These are phyloP conservation scores for Metschnikowia continentalis DNA, from an alignment of 805 yeast species.

Conservation along the genomic window DNA sequence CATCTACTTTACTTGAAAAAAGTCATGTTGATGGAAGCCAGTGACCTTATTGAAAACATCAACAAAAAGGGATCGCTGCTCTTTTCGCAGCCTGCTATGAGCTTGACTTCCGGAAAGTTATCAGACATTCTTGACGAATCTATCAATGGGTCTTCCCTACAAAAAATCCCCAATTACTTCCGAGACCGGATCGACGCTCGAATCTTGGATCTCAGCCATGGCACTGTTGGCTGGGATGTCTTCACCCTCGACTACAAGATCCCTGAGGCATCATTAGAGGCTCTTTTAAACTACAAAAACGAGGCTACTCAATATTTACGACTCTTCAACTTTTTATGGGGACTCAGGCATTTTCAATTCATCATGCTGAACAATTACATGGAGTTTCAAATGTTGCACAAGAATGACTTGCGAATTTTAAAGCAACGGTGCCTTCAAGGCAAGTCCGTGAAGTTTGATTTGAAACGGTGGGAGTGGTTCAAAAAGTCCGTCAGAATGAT, in stretches of 20 bases:
- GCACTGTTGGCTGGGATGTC: conserved; percentile 85
- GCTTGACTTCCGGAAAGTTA: conserved; percentile 61
- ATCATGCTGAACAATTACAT: conserved; percentile 39
- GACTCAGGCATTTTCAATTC: conserved; percentile 58
- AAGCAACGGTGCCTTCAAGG: conserved; percentile 10
- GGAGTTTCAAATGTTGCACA: conserved; percentile 25
- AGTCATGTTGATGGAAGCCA: conserved; percentile 64
- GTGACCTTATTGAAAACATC: conserved; percentile 76
- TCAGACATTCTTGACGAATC: conserved; percentile 64
- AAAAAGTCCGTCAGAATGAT: conserved; percentile 29
- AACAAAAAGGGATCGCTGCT: conserved; percentile 50
- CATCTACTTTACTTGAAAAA: conserved; percentile 63
- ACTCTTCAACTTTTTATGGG: conserved; percentile 83
- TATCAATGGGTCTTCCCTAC: conserved; percentile 49
- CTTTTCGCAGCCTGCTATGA: conserved; percentile 58
- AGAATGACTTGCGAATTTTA: conserved; percentile 23
- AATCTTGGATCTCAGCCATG: conserved; percentile 64
- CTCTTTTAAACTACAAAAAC: conserved; percentile 25
- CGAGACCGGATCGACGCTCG: conserved; percentile 73
- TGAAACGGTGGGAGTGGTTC: conserved; percentile 22
- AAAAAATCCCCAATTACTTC: conserved; percentile 32
- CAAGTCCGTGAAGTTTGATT: neutral
- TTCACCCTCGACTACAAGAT: conserved; percentile 78
- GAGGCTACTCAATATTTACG: conserved; percentile 55
- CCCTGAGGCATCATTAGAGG: conserved; percentile 51